These are phyloP conservation scores for Geotrichum klebahnii DNA, from an alignment of 1,139 yeast genomes.

Conservation along the genomic window DNA sequence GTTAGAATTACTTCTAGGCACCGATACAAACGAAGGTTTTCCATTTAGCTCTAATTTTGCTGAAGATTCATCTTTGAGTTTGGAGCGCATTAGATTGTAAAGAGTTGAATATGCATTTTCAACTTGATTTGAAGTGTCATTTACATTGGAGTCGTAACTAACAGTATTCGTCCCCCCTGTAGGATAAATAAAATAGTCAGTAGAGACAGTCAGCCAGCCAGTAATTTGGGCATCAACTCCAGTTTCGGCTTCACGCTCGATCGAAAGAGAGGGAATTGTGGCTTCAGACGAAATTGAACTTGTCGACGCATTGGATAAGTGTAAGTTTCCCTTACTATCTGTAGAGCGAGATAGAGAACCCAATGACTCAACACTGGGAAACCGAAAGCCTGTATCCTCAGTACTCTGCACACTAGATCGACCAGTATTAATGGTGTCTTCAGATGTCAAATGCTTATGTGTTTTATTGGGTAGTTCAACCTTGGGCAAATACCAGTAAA, in stretches of 20 bases:
- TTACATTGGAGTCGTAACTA: constrained; percentile 32
- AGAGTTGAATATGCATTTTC: constrained; percentile 58
- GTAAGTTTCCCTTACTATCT: too few relatives aligned
- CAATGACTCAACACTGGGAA: too few relatives aligned
- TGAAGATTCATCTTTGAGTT: constrained; percentile 23
- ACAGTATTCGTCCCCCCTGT: constrained; percentile 34
- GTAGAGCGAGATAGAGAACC: too few relatives aligned
- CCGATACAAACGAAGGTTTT: not conserved
- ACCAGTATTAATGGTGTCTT: not conserved
- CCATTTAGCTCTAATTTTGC: constrained; percentile 17
- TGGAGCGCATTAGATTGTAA: constrained; percentile 52
- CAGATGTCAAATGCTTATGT: not conserved
- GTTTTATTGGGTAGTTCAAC: constrained; percentile 16
- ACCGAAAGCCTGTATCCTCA: constrained; percentile 25
- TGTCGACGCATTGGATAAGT: too few relatives aligned
- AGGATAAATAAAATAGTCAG: constrained; percentile 57
- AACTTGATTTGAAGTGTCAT: constrained; percentile 40
- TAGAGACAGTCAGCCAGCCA: constrained; percentile 84
- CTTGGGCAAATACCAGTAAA: constrained; percentile 39
- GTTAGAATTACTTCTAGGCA: constrained; percentile 1
- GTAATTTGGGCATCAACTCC: constrained; percentile 64
- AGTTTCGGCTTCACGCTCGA: constrained; percentile 51
- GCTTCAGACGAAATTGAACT: not conserved
- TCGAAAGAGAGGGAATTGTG: constrained; percentile 13
- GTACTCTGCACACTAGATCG: constrained; percentile 11